Evolutionary conservation across 352 stramenopile species (phyloP).

Genomic region (Blastocystis sp.): DNA sequence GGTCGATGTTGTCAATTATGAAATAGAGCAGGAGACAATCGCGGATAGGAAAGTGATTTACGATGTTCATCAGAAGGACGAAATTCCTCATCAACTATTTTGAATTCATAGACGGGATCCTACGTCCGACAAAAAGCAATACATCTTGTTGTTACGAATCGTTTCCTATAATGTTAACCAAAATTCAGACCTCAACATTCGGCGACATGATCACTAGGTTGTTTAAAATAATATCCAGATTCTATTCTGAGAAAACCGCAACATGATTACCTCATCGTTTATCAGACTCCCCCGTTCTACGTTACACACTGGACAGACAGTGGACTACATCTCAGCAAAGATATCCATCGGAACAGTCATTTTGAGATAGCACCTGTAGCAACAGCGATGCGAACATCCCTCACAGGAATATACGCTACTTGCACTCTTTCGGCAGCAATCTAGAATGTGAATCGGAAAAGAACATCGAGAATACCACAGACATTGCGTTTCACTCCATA

Average conservation of each 20-base stretch:
- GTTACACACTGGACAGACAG: background rate
- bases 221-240: constrained; percentile 31
- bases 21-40: constrained; percentile 32
- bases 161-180: background rate
- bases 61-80: constrained; percentile 20
- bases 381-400: background rate
- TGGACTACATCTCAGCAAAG: background rate
- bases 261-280: background rate
- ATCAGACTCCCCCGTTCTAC: constrained; percentile 4
- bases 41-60: constrained; percentile 5
- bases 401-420: background rate
- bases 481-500: background rate
- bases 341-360: background rate
- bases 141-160: background rate
- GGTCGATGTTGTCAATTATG: background rate
- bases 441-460: background rate
- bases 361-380: background rate
- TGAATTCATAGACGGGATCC: background rate
- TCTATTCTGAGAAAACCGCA: background rate
- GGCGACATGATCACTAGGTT: background rate
- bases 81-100: constrained; percentile 16
- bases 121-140: constrained; percentile 21
- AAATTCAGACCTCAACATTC: background rate
- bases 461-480: background rate
- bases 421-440: background rate